These are phyloP conservation scores for Aurifilum marmelostoma DNA, from an alignment of 2,329 filamentous ascomycete species.

Conservation along the genomic window DNA sequence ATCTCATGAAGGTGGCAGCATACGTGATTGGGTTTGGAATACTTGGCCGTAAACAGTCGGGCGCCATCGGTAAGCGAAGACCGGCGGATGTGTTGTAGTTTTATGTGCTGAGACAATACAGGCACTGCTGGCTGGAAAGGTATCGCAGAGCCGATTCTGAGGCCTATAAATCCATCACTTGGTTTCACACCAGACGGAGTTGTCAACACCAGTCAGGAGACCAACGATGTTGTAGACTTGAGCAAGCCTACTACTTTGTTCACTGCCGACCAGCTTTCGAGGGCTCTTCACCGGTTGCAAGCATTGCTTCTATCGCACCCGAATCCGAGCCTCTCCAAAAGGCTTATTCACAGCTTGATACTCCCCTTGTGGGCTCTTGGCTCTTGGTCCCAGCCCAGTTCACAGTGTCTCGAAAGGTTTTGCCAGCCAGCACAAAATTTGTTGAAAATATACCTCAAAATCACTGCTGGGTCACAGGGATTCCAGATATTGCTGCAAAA, in stretches of 20 bases:
- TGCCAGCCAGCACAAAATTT: slow-evolving; percentile 53
- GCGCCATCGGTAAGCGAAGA: slow-evolving; percentile 51
- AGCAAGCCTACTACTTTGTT: slow-evolving; percentile 50
- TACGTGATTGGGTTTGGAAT: slow-evolving; percentile 70
- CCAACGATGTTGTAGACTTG: slow-evolving; percentile 50
- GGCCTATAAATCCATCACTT: slow-evolving; percentile 49
- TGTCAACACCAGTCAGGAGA: slow-evolving; percentile 31
- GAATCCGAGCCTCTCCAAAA: slow-evolving; percentile 65
- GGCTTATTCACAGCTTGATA: slow-evolving; percentile 62
- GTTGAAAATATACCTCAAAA: slow-evolving; percentile 59
- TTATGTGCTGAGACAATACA: slow-evolving; percentile 32
- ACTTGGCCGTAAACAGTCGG: slow-evolving; percentile 64
- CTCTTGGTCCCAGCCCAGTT: slow-evolving; percentile 49
- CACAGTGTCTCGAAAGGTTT: slow-evolving; percentile 43
- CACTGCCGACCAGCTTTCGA: slow-evolving; percentile 49
- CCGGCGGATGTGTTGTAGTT: slow-evolving; percentile 24
- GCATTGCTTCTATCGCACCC: slow-evolving; percentile 65
- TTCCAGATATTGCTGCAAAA: slow-evolving; percentile 55
- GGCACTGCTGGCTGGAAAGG: slow-evolving; percentile 63
- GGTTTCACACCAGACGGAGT: background rate
- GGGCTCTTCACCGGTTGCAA: slow-evolving; percentile 58
- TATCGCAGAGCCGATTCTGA: slow-evolving; percentile 63
- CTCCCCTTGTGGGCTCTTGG: slow-evolving; percentile 66
- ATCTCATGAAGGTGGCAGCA: slow-evolving; percentile 61
- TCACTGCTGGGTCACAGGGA: slow-evolving; percentile 56